phyloP scores from a whole-genome alignment of 202 grass and related monocot species.

The Dendrocalamus latiflorus region DNA sequence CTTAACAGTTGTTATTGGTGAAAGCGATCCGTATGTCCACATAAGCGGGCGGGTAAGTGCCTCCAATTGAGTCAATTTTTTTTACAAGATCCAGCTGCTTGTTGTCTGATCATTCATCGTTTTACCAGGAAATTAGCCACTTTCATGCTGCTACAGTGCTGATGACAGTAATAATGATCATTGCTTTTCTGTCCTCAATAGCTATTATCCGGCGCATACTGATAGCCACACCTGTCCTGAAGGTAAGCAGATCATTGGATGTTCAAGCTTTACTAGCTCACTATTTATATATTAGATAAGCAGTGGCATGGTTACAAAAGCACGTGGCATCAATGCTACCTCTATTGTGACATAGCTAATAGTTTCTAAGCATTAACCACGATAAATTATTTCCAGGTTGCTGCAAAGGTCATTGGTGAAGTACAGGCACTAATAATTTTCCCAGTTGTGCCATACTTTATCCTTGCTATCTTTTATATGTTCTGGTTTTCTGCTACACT shows the following conservation, averaged over 20 bases:
- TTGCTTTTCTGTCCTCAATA: slow-evolving; percentile 82
- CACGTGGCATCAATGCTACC: neutral
- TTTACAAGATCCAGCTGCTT: slow-evolving; percentile 18
- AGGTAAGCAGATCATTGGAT: slow-evolving; percentile 42
- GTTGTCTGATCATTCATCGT: slow-evolving; percentile 26
- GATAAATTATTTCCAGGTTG: slow-evolving; percentile 53
- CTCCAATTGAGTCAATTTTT: neutral
- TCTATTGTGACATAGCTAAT: neutral
- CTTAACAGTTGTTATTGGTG: too few species aligned
- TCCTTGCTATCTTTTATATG: slow-evolving; percentile 91
- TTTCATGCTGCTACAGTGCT: slow-evolving; percentile 63
- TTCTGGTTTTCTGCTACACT: slow-evolving; percentile 95
- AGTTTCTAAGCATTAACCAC: neutral
- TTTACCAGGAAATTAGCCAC: slow-evolving; percentile 79
- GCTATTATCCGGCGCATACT: slow-evolving; percentile 88
- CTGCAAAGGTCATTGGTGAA: slow-evolving; percentile 97
- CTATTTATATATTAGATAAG: neutral
- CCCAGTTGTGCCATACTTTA: slow-evolving; percentile 68
- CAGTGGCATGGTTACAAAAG: neutral
- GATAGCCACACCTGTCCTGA: slow-evolving; percentile 81
- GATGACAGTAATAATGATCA: slow-evolving; percentile 88
- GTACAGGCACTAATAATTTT: slow-evolving; percentile 93
- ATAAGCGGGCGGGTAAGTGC: slow-evolving; percentile 69
- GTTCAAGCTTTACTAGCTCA: neutral
- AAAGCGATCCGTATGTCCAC: too few species aligned